phyloP scores from a whole-genome alignment of 768 basidiomycete genomes.

The Tricholoma bakamatsutake region DNA sequence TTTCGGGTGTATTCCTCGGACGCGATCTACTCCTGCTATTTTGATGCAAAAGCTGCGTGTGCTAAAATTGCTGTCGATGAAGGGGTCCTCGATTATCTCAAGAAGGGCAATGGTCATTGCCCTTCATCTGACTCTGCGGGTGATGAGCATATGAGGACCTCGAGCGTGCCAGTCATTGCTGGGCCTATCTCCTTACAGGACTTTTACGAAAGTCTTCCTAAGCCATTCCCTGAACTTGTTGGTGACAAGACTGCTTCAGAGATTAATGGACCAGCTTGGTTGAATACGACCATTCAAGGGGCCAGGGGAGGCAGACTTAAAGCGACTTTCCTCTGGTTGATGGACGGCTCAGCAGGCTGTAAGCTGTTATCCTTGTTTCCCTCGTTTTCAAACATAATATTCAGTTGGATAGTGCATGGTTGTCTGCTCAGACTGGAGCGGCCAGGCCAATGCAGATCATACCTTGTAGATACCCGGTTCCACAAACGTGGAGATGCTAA shows the following conservation, averaged over 20 bases:
- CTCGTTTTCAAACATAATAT: conserved; percentile 1
- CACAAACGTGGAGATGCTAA: conserved; percentile 61
- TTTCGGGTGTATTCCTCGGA: conserved; percentile 47
- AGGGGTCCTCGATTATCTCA: conserved; percentile 55
- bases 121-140: conserved; percentile 19
- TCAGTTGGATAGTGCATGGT: conserved; percentile 44
- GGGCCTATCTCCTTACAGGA: conserved; percentile 39
- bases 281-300: conserved; percentile 45
- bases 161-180: too few species aligned
- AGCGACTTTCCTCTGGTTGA: conserved; percentile 35
- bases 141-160: background rate
- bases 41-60: conserved; percentile 46
- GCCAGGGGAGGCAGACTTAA: conserved; percentile 45
- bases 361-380: conserved; percentile 17
- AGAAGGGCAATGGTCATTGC: conserved; percentile 46
- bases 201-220: conserved; percentile 62
- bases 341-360: conserved; percentile 39
- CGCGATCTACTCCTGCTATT: conserved; percentile 31
- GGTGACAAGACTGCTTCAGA: conserved; percentile 39
- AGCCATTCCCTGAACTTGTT: conserved; percentile 54
- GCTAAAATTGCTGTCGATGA: conserved; percentile 47
- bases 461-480: conserved; percentile 60
- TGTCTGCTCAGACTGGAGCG: conserved; percentile 56
- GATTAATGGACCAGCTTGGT: conserved; percentile 48
- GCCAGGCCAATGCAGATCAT: conserved; percentile 47